Evolutionary conservation across 805 yeast species (phyloP), one percentile per base, ranked within the genome.

Genomic region (Wickerhamomyces strasburgensis): DNA sequence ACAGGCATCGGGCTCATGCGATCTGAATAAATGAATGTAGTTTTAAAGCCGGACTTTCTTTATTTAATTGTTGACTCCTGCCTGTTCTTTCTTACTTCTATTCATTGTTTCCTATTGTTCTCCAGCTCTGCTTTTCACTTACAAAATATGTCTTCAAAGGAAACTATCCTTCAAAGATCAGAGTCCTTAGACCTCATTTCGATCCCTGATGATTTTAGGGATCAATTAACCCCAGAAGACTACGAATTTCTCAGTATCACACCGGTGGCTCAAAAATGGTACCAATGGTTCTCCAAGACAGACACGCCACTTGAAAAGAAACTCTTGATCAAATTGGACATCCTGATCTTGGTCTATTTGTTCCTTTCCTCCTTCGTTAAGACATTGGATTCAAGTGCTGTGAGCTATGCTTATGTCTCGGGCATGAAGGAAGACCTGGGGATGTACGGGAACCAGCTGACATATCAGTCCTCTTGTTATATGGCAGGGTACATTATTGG

Each of bases 351-450:
- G 6, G 61, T 69, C 29, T 75, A 75, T 43, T 65, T 80, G 1
- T 73, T 77, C 56, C 55, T 77, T 40, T 75, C 75, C 2, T 79
- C 79, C 54, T 80, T 83, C 81, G 75, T 79, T 39, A 80, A 80
- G 51, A 72, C 72, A 4, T 24, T 80, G 39, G 86, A 80, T 49
- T 72, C 70, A 35, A 64, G 75, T 26, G 80, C 80, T 54, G 56
- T 80, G 36, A 70, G 68, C 43, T 76, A 79, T 48, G 86, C 85
- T 2, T 80, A 78, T 48, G 78, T 75, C 27, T 69, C 78, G 14
- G 80, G 83, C 10, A 66, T 80, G 73, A 57, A 69, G 42, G 75
- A 70, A 45, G 76, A 64, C 25, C 60, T 80, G 29, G 63, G 64
- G 5, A 70, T 82, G 67, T 51, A 64, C 35, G 84, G 83, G 7